These are phyloP conservation scores for Bruguiera sexangula DNA, from an alignment of 345 rosid species.

Conservation along the genomic window DNA sequence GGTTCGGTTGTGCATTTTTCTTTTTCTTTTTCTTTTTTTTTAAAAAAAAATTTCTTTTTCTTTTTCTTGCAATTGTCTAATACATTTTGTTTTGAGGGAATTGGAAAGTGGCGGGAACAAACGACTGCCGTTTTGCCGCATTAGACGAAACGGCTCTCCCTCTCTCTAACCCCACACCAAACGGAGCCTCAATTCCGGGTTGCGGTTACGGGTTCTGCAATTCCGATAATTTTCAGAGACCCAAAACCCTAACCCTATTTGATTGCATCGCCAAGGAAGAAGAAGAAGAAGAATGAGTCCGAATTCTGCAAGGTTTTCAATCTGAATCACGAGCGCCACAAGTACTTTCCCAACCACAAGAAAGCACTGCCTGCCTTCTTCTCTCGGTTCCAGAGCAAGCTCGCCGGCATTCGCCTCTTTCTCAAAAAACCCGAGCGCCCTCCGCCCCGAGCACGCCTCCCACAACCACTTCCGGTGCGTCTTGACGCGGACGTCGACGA, in stretches of 20 bases:
- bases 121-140: too few species aligned
- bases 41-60: too few species aligned
- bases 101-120: constrained; percentile 12
- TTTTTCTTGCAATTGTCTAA: too few species aligned
- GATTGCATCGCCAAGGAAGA: neutral
- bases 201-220: neutral
- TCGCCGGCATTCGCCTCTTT: constrained; percentile 59
- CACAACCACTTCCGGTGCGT: constrained; percentile 75
- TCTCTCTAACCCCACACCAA: neutral
- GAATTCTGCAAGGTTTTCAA: constrained; percentile 77
- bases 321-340: constrained; percentile 71
- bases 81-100: neutral
- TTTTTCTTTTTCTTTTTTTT: too few species aligned
- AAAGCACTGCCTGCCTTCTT: constrained; percentile 51
- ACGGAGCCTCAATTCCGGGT: neutral
- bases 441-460: constrained; percentile 52
- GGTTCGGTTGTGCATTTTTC: too few species aligned
- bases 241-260: neutral
- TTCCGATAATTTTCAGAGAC: neutral
- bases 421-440: constrained; percentile 52
- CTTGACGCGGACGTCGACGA: constrained; percentile 61
- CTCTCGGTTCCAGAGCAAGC: constrained; percentile 56
- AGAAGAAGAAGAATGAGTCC: constrained; percentile 35
- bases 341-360: constrained; percentile 72
- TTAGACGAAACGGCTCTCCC: neutral